Conservation (phyloP, 352 stramenopile species). For the Plasmopara muralis region DNA sequence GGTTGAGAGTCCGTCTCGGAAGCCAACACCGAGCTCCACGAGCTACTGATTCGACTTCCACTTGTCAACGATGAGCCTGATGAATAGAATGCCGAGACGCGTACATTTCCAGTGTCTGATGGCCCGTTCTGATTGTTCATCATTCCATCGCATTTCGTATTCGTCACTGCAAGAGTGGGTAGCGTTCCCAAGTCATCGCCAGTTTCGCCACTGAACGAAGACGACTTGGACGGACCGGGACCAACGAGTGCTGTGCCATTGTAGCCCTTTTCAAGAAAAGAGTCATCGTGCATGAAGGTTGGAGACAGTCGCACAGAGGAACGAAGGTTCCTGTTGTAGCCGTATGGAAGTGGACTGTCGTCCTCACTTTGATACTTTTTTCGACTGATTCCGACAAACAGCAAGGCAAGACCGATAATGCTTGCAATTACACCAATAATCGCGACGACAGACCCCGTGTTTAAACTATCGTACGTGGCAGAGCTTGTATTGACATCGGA, state of each 20-base stretch:
- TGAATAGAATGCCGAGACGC: conserved; percentile 28
- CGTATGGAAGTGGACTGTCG: conserved; percentile 33
- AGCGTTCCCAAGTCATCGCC: conserved; percentile 19
- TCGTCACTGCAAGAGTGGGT: background rate
- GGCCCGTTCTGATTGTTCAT: conserved; percentile 8
- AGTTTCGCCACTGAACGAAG: conserved; percentile 22
- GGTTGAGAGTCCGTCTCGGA: conserved; percentile 43
- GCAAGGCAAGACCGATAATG: conserved; percentile 42
- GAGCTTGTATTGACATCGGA: conserved; percentile 43
- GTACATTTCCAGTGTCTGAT: conserved; percentile 13
- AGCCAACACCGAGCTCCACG: conserved; percentile 70
- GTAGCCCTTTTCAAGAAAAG: conserved; percentile 20
- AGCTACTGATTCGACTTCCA: conserved; percentile 39
- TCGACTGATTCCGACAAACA: conserved; percentile 56
- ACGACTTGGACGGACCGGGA: conserved; percentile 7
- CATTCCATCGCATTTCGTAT: conserved; percentile 6
- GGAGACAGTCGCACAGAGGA: conserved; percentile 47
- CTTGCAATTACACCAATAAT: conserved; percentile 66
- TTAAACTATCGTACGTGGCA: conserved; percentile 48
- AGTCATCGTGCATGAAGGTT: conserved; percentile 44
- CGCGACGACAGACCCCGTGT: conserved; percentile 54
- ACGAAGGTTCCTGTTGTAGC: conserved; percentile 37
- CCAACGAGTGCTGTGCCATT: conserved; percentile 25
- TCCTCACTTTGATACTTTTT: conserved; percentile 56
- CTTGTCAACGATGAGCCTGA: conserved; percentile 45